These are phyloP conservation scores for Monosporozyma servazzii DNA, from an alignment of 805 yeast genomes.

Conservation along the genomic window DNA sequence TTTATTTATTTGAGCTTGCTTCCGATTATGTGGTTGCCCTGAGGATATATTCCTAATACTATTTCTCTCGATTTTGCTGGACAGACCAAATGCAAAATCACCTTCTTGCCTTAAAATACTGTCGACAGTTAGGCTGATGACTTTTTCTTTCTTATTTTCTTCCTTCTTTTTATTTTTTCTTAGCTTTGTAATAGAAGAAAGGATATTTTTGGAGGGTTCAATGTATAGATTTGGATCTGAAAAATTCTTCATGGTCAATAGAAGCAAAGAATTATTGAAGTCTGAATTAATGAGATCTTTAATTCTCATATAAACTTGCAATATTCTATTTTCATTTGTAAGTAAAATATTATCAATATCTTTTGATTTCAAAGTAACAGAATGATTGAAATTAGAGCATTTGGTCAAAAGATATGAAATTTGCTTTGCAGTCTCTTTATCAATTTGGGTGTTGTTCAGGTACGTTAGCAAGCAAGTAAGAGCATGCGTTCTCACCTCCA, in stretches of 20 bases:
- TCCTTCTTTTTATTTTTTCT: slow-evolving; percentile 15
- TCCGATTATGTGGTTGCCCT: slow-evolving; percentile 12
- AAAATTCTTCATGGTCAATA: slow-evolving; percentile 34
- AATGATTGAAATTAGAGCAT: slow-evolving; percentile 28
- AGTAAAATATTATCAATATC: slow-evolving; percentile 27
- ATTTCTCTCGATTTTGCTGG: slow-evolving; percentile 36
- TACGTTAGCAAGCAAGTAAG: slow-evolving; percentile 49
- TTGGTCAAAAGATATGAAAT: slow-evolving; percentile 43
- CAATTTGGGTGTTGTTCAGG: slow-evolving; percentile 33
- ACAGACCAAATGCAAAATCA: slow-evolving; percentile 43
- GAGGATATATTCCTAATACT: slow-evolving; percentile 32
- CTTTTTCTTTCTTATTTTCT: slow-evolving; percentile 9
- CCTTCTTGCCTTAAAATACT: slow-evolving; percentile 27
- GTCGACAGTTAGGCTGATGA: slow-evolving; percentile 15
- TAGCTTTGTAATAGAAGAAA: slow-evolving; percentile 8
- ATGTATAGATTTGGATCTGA: slow-evolving; percentile 36
- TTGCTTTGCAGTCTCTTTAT: slow-evolving; percentile 36
- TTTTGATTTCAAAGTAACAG: slow-evolving; percentile 20
- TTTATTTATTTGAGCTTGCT: slow-evolving; percentile 21
- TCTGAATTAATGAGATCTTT: slow-evolving; percentile 27
- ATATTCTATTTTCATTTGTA: slow-evolving; percentile 35
- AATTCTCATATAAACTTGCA: slow-evolving; percentile 37
- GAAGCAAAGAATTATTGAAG: slow-evolving; percentile 35
- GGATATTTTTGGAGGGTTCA: slow-evolving; percentile 11
- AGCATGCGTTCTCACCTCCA: slow-evolving; percentile 49